These are phyloP conservation scores for Taphrina communis DNA, from an alignment of 1,139 yeast species.

Conservation along the genomic window DNA sequence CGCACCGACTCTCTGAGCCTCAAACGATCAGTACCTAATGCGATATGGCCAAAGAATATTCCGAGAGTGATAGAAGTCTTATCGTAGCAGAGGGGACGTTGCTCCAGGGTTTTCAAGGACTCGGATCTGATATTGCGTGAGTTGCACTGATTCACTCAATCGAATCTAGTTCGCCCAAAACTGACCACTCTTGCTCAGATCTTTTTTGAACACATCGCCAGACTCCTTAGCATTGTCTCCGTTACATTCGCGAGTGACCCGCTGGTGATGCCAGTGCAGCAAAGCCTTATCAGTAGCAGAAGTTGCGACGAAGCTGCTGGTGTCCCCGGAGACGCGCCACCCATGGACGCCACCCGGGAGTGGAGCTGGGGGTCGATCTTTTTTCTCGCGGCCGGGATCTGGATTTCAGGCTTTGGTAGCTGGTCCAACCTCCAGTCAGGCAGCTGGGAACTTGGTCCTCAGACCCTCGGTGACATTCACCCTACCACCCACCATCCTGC, in stretches of 20 bases:
- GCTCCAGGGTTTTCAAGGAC: not conserved
- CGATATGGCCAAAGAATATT: not conserved
- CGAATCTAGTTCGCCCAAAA: not conserved
- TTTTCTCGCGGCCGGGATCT: slow-evolving; percentile 5
- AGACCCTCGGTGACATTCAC: not conserved
- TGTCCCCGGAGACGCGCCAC: not conserved
- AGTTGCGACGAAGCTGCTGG: not conserved
- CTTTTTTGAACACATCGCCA: too few relatives aligned
- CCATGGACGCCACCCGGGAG: slow-evolving; percentile 1
- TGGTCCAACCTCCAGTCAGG: too few relatives aligned
- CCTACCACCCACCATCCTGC: not conserved
- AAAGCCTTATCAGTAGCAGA: slow-evolving; percentile 4
- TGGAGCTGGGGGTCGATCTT: not conserved
- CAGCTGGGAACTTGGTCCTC: too few relatives aligned
- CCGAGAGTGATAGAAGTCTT: not conserved
- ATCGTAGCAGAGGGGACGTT: not conserved
- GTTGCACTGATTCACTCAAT: not conserved
- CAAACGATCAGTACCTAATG: not conserved
- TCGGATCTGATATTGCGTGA: not conserved
- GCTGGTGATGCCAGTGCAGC: not conserved
- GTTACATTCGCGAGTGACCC: too few relatives aligned
- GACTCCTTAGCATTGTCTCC: too few relatives aligned
- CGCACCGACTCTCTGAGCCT: not conserved
- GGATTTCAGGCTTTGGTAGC: not conserved
- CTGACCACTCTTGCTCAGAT: not conserved